Base-by-base conservation (phyloP, 768 basidiomycete genomes). In the Tremella fuciformis region DNA sequence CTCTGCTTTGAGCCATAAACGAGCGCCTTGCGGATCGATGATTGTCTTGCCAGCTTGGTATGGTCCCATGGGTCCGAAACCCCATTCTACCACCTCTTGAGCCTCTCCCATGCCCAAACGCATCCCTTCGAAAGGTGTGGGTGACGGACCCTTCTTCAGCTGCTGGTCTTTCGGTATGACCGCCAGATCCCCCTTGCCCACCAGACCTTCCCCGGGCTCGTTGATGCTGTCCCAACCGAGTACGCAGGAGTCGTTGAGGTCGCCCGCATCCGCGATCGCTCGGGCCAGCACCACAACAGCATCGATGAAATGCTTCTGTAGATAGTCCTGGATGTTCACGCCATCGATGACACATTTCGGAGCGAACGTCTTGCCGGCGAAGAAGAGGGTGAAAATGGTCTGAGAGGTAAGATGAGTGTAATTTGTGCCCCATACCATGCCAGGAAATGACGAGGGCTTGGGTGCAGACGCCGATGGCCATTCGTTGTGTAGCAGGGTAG, bases 381-480 rank as follows among this genome's bases (percentile, higher is more conserved):
- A 97, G 83, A 97, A 98, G 55, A 97, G 82, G 3, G 94, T 91
- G 80, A 93, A 96, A 50, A 96, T 70, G 3, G 92, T 96, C 73
- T 91, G 91, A 18, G 85, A 85, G 51, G 87, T 84, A 25, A 97
- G 85, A 16, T 88, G 89, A 41, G 88, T 85, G 72, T 97, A 97
- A 73, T 98, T 97, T 22, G 94, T 97, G 7, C 86, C 85, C 96
- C 96, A 99, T 60, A 91, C 84, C 96, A 99, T 99, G 49, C 88
- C 85, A 4, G 96, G 94, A 60, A 91, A 82, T 0, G 83, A 74
- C 1, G 84, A 81, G 0, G 94, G 92, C 64, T 87, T 81, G 3
- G 89, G 82, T 0, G 77, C 69, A 46, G 82, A 80, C 0, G 86
- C 77, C 7, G 80, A 69, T 0, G 90, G 87, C 77, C 90, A 98